Conservation (phyloP, 352 stramenopile genomes). For the Globisporangium emineosum region DNA sequence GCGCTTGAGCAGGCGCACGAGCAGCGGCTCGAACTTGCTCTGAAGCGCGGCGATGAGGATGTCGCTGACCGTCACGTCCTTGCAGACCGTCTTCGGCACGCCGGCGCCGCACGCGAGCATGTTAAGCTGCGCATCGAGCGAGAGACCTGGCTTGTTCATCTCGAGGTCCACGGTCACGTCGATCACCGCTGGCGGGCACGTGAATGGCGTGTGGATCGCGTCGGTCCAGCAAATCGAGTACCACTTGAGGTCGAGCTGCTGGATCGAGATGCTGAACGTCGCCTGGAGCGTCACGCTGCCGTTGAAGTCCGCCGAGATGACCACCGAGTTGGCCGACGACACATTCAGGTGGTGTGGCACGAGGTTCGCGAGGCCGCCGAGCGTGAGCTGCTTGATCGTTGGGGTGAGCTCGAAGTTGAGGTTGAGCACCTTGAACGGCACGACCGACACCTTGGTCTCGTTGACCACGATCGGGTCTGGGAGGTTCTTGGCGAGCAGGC, state of each 20-base stretch:
- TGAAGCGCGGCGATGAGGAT: slow-evolving; percentile 30
- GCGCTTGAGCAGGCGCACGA: slow-evolving; percentile 32
- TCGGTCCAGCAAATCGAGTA: slow-evolving; percentile 62
- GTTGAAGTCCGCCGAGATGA: slow-evolving; percentile 36
- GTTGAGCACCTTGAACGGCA: slow-evolving; percentile 29
- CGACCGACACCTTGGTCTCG: slow-evolving; percentile 20
- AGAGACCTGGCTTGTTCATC: slow-evolving; percentile 31
- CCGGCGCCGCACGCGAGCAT: slow-evolving; percentile 17
- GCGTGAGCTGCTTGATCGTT: slow-evolving; percentile 28
- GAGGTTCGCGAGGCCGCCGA: slow-evolving; percentile 28
- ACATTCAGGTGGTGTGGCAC: slow-evolving; percentile 33
- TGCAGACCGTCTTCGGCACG: slow-evolving; percentile 22
- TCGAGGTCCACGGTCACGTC: slow-evolving; percentile 35
- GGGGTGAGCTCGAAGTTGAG: slow-evolving; percentile 28
- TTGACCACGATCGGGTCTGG: slow-evolving; percentile 24
- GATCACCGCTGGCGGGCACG: slow-evolving; percentile 36
- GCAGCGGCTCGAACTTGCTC: slow-evolving; percentile 19
- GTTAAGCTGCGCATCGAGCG: slow-evolving; percentile 20
- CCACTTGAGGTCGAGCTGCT: slow-evolving; percentile 58
- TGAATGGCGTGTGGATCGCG: slow-evolving; percentile 36
- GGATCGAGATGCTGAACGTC: slow-evolving; percentile 41
- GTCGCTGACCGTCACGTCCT: slow-evolving; percentile 32
- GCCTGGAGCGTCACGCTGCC: slow-evolving; percentile 33
- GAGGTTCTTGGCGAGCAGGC: slow-evolving; percentile 5
- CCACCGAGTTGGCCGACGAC: slow-evolving; percentile 22